These are phyloP conservation scores for Dothistroma pini DNA, from an alignment of 2,329 filamentous ascomycete genomes.

Conservation along the genomic window DNA sequence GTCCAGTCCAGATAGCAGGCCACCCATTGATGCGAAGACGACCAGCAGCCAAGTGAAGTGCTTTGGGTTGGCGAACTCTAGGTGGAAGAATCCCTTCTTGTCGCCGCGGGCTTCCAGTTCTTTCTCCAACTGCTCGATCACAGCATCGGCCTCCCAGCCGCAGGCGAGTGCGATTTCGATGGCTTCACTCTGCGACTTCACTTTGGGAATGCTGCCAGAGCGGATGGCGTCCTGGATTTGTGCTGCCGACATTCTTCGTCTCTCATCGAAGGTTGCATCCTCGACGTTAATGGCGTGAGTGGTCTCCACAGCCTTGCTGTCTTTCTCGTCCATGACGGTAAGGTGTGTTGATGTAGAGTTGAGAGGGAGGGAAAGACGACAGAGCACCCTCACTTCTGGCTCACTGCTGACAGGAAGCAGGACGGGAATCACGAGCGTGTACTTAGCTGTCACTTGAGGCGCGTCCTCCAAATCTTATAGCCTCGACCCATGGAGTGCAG, in stretches of 20 bases:
- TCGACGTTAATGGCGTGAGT: conserved; percentile 22
- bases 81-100: conserved; percentile 47
- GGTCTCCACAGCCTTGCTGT: conserved; percentile 18
- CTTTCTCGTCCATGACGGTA: conserved; percentile 22
- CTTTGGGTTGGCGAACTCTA: conserved; percentile 59
- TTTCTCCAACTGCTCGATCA: conserved; percentile 42
- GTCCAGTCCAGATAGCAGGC: conserved; percentile 67
- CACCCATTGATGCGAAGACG: conserved; percentile 71
- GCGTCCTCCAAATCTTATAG: conserved; percentile 9
- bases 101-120: conserved; percentile 36
- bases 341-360: neutral
- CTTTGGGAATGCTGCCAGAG: conserved; percentile 28
- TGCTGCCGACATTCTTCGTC: conserved; percentile 22
- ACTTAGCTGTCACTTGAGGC: neutral
- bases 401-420: neutral
- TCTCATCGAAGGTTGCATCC: conserved; percentile 22
- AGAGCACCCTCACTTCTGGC: neutral
- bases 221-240: conserved; percentile 31
- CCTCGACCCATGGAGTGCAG: neutral
- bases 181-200: conserved; percentile 30
- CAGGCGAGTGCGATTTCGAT: conserved; percentile 31
- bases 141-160: conserved; percentile 45
- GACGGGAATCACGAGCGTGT: neutral
- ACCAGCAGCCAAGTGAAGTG: conserved; percentile 67
- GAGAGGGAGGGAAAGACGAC: neutral